These are phyloP conservation scores for Albugo candida DNA, from an alignment of 352 stramenopile species.

Conservation along the genomic window DNA sequence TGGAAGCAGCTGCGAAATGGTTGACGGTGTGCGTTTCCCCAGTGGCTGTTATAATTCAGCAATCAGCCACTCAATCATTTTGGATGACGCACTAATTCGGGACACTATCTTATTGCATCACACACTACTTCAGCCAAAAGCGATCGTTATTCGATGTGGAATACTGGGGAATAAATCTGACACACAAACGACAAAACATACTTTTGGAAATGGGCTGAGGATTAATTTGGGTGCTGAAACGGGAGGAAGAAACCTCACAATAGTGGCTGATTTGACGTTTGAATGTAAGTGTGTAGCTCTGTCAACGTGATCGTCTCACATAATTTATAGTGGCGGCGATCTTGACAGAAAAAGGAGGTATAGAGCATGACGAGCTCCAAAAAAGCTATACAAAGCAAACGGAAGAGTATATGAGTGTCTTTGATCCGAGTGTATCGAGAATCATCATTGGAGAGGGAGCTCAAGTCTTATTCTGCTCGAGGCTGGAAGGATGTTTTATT, in stretches of 20 bases:
- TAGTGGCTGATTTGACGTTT: conserved; percentile 61
- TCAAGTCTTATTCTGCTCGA: conserved; percentile 38
- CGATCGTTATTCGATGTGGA: conserved; percentile 44
- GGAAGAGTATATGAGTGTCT: conserved; percentile 21
- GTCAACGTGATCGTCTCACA: background rate
- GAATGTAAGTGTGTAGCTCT: conserved; percentile 10
- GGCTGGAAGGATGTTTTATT: conserved; percentile 46
- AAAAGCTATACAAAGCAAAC: conserved; percentile 19
- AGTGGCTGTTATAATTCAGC: conserved; percentile 48
- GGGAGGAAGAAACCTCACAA: conserved; percentile 41
- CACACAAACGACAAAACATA: too few species aligned
- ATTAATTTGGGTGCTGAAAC: conserved; percentile 70
- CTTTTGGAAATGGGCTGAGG: conserved; percentile 32
- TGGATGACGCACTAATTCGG: conserved; percentile 55
- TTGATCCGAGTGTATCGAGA: conserved; percentile 27
- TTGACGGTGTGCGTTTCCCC: conserved; percentile 27
- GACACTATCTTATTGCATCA: conserved; percentile 35
- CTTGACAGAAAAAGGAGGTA: conserved; percentile 24
- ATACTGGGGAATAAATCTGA: conserved; percentile 19
- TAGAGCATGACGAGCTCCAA: too few species aligned
- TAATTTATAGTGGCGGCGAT: conserved; percentile 14
- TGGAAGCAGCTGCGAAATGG: background rate
- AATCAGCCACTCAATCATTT: conserved; percentile 32
- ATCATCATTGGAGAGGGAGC: conserved; percentile 32
- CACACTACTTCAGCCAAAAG: conserved; percentile 23